These are phyloP conservation scores for Paecilomyces niveus DNA, from an alignment of 2,329 filamentous ascomycete species.

Conservation along the genomic window DNA sequence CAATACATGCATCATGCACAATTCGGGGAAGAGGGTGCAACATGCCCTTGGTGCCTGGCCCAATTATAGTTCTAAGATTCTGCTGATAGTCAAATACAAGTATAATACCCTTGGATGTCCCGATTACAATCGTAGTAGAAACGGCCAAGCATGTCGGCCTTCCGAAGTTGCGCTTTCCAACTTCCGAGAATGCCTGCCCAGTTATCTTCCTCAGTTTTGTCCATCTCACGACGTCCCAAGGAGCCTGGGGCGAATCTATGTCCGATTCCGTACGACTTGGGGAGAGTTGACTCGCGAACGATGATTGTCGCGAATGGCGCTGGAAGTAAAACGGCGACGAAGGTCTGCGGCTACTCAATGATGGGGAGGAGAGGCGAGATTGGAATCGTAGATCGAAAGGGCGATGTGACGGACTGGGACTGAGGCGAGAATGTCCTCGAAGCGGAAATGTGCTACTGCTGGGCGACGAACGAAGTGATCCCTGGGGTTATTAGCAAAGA, in stretches of 20 bases:
- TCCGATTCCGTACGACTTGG: constrained; percentile 53
- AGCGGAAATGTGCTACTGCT: constrained; percentile 67
- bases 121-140: constrained; percentile 79
- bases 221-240: constrained; percentile 97
- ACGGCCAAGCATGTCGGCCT: constrained; percentile 82
- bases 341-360: constrained; percentile 56
- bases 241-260: constrained; percentile 64
- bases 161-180: constrained; percentile 86
- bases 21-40: neutral
- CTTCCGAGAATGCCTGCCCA: constrained; percentile 83
- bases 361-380: constrained; percentile 67
- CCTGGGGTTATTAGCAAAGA: constrained; percentile 37
- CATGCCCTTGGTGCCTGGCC: constrained; percentile 80
- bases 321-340: constrained; percentile 70
- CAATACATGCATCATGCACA: neutral
- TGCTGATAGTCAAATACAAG: constrained; percentile 97
- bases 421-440: constrained; percentile 60
- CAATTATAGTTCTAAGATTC: constrained; percentile 87
- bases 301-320: constrained; percentile 74
- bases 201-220: constrained; percentile 87
- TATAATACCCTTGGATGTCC: constrained; percentile 90
- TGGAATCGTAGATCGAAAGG: constrained; percentile 95
- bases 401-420: constrained; percentile 74
- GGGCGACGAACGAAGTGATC: constrained; percentile 53
- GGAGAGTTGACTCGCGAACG: constrained; percentile 63